These are phyloP conservation scores for Xylaria sp. DNA, from an alignment of 2,329 filamentous ascomycete genomes.

Conservation along the genomic window DNA sequence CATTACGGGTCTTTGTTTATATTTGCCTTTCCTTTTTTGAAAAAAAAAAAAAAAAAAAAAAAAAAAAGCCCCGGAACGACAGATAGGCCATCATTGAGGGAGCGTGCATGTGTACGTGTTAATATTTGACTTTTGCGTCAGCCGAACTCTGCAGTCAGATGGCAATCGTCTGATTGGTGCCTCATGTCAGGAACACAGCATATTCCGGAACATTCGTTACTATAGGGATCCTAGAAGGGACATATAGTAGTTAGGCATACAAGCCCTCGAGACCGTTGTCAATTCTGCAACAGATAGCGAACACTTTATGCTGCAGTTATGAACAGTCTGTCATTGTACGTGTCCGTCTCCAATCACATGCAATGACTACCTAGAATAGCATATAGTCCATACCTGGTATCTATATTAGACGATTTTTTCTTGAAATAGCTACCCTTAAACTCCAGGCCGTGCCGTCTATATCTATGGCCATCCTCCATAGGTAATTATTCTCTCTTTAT, in stretches of 20 bases:
- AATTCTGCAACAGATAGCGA: background rate
- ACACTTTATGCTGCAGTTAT: background rate
- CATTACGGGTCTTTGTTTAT: background rate
- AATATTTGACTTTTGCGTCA: constrained; percentile 13
- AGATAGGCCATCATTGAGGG: background rate
- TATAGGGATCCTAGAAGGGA: background rate
- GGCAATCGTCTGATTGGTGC: constrained; percentile 13
- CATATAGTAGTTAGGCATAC: no score
- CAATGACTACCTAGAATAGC: background rate
- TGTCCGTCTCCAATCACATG: background rate
- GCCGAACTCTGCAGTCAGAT: constrained; percentile 13
- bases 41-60: background rate
- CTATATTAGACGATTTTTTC: background rate
- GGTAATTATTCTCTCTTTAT: background rate
- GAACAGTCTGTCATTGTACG: no score
- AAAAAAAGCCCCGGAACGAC: background rate
- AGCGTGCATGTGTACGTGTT: background rate
- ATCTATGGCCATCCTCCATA: no score
- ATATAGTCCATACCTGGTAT: background rate
- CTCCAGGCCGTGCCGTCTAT: no score
- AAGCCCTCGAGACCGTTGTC: background rate
- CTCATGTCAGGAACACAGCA: constrained; percentile 9
- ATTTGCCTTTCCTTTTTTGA: background rate
- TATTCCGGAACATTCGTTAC: background rate
- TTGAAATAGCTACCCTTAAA: no score